These are phyloP conservation scores for Guadua angustifolia DNA, from an alignment of 176 grass and related monocot species.

Conservation along the genomic window DNA sequence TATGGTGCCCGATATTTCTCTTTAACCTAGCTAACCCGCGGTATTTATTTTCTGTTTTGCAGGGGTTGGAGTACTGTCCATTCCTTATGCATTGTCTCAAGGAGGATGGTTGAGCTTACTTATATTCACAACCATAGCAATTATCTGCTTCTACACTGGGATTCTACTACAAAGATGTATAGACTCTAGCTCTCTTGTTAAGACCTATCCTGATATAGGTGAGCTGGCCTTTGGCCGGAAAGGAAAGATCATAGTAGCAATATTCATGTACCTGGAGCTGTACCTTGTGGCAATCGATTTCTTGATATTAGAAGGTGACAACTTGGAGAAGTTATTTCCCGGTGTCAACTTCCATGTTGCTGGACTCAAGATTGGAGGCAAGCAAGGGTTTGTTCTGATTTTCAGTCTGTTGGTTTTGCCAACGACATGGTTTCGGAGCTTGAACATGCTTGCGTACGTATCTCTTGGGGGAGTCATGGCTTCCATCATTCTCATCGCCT, in stretches of 20 bases:
- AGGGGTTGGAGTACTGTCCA: slow-evolving; percentile 82
- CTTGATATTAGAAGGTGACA: slow-evolving; percentile 93
- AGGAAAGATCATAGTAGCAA: slow-evolving; percentile 58
- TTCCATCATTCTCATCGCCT: slow-evolving; percentile 60
- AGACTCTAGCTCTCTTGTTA: slow-evolving; percentile 68
- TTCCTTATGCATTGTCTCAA: slow-evolving; percentile 85
- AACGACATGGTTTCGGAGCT: slow-evolving; percentile 84
- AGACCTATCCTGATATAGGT: slow-evolving; percentile 88
- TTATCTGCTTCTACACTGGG: slow-evolving; percentile 82
- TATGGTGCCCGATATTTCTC: slow-evolving; percentile 2
- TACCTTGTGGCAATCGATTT: slow-evolving; percentile 80
- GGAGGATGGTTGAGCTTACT: slow-evolving; percentile 80
- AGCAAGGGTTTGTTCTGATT: slow-evolving; percentile 78
- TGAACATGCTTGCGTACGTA: slow-evolving; percentile 69
- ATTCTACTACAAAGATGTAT: slow-evolving; percentile 80
- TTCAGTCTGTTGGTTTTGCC: slow-evolving; percentile 69
- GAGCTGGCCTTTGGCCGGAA: slow-evolving; percentile 69
- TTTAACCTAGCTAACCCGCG: slow-evolving; percentile 17
- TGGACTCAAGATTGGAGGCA: slow-evolving; percentile 63
- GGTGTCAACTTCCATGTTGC: slow-evolving; percentile 51
- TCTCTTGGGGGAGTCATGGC: slow-evolving; percentile 73
- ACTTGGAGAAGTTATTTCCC: slow-evolving; percentile 87
- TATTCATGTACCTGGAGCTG: slow-evolving; percentile 70
- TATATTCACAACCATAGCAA: slow-evolving; percentile 60
- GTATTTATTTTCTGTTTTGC: slow-evolving; percentile 20